Evolutionary conservation across 2,329 filamentous ascomycete genomes (phyloP).

Genomic region (Diaporthe aspalathi): DNA sequence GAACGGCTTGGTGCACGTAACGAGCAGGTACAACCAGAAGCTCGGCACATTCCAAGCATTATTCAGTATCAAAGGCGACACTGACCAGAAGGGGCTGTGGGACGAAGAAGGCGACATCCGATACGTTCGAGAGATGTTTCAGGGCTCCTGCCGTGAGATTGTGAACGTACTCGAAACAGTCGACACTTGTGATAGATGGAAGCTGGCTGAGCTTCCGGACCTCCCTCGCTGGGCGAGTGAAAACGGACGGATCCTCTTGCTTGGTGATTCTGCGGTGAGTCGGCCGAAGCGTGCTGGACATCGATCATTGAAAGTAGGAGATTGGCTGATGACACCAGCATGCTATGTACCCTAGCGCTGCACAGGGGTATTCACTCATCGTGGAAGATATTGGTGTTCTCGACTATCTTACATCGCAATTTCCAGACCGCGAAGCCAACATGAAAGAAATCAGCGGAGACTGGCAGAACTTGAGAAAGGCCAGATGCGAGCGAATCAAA

Average conservation of each 20-base stretch:
- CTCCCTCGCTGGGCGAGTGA: conserved; percentile 42
- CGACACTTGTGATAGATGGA: conserved; percentile 42
- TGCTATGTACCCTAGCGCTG: conserved; percentile 31
- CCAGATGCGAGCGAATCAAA: conserved; percentile 42
- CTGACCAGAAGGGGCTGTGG: conserved; percentile 43
- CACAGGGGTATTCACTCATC: conserved; percentile 29
- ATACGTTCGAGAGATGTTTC: conserved; percentile 40
- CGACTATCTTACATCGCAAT: conserved; percentile 5
- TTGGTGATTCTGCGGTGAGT: conserved; percentile 41
- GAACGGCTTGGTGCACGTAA: conserved; percentile 37
- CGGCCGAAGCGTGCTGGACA: neutral
- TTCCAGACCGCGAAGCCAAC: neutral
- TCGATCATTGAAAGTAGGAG: neutral
- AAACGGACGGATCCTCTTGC: conserved; percentile 39
- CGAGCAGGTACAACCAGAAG: conserved; percentile 40
- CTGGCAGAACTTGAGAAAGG: conserved; percentile 42
- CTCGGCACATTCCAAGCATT: conserved; percentile 32
- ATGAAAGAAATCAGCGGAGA: neutral
- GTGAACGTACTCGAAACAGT: conserved; percentile 36
- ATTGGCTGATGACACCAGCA: conserved; percentile 8
- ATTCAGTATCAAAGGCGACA: conserved; percentile 41
- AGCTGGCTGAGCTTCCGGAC: conserved; percentile 42
- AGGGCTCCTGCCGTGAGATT: conserved; percentile 38
- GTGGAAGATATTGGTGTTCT: conserved; percentile 36
- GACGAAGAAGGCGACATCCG: conserved; percentile 43